phyloP scores from a whole-genome alignment of 208 protist species.

The Acanthamoeba castellanii region DNA sequence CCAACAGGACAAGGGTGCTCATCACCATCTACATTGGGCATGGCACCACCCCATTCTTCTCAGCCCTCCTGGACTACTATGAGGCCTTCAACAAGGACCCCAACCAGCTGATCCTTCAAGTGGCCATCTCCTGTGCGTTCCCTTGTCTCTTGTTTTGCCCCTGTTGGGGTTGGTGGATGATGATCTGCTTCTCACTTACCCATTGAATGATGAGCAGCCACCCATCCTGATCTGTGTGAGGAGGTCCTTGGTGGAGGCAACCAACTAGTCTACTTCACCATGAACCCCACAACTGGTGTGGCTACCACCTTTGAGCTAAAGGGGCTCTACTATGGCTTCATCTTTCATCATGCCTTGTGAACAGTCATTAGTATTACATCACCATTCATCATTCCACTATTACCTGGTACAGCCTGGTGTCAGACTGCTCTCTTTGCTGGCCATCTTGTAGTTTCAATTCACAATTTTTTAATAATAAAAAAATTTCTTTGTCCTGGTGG shows the following conservation, averaged over 20 bases:
- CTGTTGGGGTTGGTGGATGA: too few relatives aligned
- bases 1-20: background rate
- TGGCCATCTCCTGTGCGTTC: background rate
- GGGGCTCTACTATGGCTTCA: background rate
- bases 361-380: too few relatives aligned
- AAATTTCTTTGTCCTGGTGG: too few relatives aligned
- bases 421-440: too few relatives aligned
- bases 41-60: background rate
- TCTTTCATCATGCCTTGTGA: background rate
- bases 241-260: background rate
- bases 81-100: background rate
- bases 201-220: background rate
- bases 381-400: too few relatives aligned
- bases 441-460: too few relatives aligned
- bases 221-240: background rate
- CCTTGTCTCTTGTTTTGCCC: background rate
- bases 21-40: background rate
- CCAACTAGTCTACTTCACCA: background rate
- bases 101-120: background rate
- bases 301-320: background rate
- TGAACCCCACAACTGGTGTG: background rate
- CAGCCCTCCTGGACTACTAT: background rate
- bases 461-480: too few relatives aligned
- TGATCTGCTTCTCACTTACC: background rate
- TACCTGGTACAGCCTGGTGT: too few relatives aligned